Base-by-base conservation (phyloP, 306 rosid genomes). In the Arachis stenosperma region DNA sequence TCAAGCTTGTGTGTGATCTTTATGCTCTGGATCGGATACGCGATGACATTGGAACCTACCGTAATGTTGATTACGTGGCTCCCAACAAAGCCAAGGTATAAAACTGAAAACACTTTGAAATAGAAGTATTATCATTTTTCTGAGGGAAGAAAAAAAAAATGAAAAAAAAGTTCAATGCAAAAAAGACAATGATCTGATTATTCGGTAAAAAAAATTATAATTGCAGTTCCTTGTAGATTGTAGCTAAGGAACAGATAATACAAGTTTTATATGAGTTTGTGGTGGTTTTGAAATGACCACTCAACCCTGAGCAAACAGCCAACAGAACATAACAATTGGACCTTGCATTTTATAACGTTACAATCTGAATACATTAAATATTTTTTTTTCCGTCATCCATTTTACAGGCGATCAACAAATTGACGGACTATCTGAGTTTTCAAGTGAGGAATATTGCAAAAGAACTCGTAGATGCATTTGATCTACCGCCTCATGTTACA, bases 11-110 rank as follows among this genome's bases (percentile, higher is more conserved):
- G 3, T 89, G 99, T 82, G 99, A 94, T 84, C 97, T 94, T 41
- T 91, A 89, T 78, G 99, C 99, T 65, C 80, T 94, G 87, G 95
- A 94, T 71, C 86, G 91, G 59, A 94, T 94, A 67, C 91, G 98
- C 97, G 88, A 94, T 7, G 98, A 91, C 89, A 91, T 94, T 30
- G 98, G 98, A 88, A 94, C 98, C 61, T 94, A 94, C 80, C 96
- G 97, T 8, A 94, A 91, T 75, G 98, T 91, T 40, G 98, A 94
- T 72, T 94, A 94, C 17, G 90, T 94, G 47, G 97, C 98, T 59
- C 98, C 98, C 55, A 91, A 94, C 83, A 94, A 91, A 85, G 98
- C 98, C 65, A 91, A 89, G 98, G 98, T 94, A 89, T 74, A 33
- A 33, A 33, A 33, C 4, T 33, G 53, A 39, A 48, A 46, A 61